Evolutionary conservation across 768 basidiomycete species (phyloP), one percentile per base, ranked within the genome.

Genomic region (Leccinum incarnatum): DNA sequence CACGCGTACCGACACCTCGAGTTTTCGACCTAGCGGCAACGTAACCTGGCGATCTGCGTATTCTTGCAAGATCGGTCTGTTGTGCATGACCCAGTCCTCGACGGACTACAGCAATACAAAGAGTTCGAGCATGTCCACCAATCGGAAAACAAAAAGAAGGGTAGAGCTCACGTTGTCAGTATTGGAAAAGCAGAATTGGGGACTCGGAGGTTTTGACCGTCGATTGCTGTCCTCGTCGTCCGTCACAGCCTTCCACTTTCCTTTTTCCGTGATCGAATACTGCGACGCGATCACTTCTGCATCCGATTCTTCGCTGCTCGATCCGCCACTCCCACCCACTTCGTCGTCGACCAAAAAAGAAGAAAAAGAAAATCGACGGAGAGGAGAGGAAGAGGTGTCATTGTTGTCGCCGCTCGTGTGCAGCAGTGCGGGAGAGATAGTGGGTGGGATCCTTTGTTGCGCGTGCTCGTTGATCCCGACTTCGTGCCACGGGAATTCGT

Each of bases 31-130:
- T 25, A 74, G 53, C 1, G 71, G 68, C 48, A 69, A 56, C 11
- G 61, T 59, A 9, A 40, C 53, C 59, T 74, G 71, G 21, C 72
- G 67, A 9, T 72, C 48, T 0, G 72, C 70, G 29, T 68, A 74
- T 27, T 70, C 63, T 53, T 63, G 66, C 23, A 72, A 36, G 21
- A 70, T 55, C 0, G 63, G 67, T 53, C 45, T 63, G 21, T 55
- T 72, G 30, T 72, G 67, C 11, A 29, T 12, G 0, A 65, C 63
- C 71, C 71, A 72, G 5, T 70, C 62, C 2, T 53, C 58, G 0
- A 51, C 54, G 9, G 62, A 36, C 71, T 74, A 29, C 6, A 55
- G 12, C 7, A 34, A 48, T 6, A 5, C 3, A 42, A 19, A 42
- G 7, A 10, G 25, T 52, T 53, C 12, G 19, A 47, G 47, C 14